A percentile compares a stretch with the other conserved stretches of the same genome.
phyloP scores from a whole-genome alignment of 805 yeast genomes.

The Suhomyces kilbournensis region DNA sequence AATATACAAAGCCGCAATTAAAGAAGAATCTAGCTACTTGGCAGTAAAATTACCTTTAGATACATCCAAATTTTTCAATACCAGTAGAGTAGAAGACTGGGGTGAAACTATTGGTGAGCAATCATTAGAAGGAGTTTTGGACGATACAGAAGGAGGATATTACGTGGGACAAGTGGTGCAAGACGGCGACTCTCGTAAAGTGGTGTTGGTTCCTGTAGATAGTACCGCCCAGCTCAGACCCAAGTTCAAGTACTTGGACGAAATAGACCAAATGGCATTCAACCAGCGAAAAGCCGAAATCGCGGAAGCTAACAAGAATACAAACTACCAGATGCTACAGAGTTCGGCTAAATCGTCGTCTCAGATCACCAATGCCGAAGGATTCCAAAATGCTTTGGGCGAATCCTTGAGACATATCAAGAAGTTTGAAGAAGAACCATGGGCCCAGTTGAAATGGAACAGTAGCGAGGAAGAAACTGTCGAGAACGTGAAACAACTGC shows the following conservation, averaged over 20 bases:
- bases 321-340: constrained; percentile 40
- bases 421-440: constrained; percentile 40
- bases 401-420: constrained; percentile 38
- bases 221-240: constrained; percentile 79
- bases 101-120: constrained; percentile 55
- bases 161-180: constrained; percentile 31
- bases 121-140: constrained; percentile 67
- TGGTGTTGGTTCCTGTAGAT: constrained; percentile 64
- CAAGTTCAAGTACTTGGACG: constrained; percentile 74
- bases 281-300: constrained; percentile 37
- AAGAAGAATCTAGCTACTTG: constrained; percentile 58
- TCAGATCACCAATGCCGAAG: constrained; percentile 24
- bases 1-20: constrained; percentile 48
- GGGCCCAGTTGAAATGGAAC: constrained; percentile 34
- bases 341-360: constrained; percentile 34
- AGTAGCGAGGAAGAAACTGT: constrained; percentile 16
- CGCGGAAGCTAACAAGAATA: constrained; percentile 23
- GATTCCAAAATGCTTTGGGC: constrained; percentile 30
- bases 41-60: constrained; percentile 78
- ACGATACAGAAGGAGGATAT: constrained; percentile 46
- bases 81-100: constrained; percentile 63
- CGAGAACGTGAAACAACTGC: constrained; percentile 10
- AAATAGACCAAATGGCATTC: constrained; percentile 44
- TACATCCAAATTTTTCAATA: constrained; percentile 65
- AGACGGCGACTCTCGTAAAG: constrained; percentile 30